phyloP scores from a whole-genome alignment of 371 early-diverging fungal genomes.

The Gilbertella persicaria region DNA sequence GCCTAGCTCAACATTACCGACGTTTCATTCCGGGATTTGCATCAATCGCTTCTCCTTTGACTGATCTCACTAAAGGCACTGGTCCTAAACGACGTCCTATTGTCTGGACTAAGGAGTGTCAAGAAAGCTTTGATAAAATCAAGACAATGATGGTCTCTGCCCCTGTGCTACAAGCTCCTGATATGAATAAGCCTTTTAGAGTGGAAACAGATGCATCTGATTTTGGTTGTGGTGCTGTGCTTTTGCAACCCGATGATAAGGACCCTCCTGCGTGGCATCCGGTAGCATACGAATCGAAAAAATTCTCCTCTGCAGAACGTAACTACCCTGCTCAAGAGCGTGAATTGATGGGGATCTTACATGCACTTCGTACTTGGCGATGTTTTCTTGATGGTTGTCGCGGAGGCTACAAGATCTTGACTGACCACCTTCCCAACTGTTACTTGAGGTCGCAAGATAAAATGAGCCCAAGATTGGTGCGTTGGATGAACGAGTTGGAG shows the following conservation, averaged over 20 bases:
- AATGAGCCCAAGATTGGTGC: slow-evolving; percentile 19
- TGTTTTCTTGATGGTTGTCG: slow-evolving; percentile 27
- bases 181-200: slow-evolving; percentile 25
- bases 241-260: no score
- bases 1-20: slow-evolving; percentile 34
- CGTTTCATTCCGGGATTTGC: slow-evolving; percentile 36
- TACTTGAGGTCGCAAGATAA: slow-evolving; percentile 28
- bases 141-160: slow-evolving; percentile 14
- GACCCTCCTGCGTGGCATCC: no score
- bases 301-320: no score
- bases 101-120: no score
- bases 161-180: slow-evolving; percentile 28
- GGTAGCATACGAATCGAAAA: no score
- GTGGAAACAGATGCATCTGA: no score
- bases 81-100: slow-evolving; percentile 19
- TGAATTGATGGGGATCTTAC: slow-evolving; percentile 36
- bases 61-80: slow-evolving; percentile 30
- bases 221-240: no score
- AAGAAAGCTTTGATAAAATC: slow-evolving; percentile 24
- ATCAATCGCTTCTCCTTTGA: slow-evolving; percentile 40
- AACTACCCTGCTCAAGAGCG: no score
- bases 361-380: slow-evolving; percentile 35
- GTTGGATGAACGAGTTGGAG: no score
- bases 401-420: slow-evolving; percentile 15
- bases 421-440: slow-evolving; percentile 29